phyloP scores from a whole-genome alignment of 495 filamentous ascomycete species.

The Penicillium egyptiacum region DNA sequence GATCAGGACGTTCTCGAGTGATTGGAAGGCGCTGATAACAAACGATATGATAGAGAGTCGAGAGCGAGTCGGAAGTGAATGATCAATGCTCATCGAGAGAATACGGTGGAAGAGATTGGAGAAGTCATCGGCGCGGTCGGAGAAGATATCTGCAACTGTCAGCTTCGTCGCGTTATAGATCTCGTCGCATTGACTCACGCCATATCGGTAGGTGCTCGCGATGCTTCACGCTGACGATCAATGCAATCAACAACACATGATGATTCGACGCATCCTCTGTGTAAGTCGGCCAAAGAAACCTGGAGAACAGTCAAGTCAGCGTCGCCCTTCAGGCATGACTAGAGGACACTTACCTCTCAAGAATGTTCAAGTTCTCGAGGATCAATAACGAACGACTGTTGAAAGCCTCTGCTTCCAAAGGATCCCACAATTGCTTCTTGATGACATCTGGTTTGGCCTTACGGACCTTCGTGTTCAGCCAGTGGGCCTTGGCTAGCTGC shows the following conservation, averaged over 20 bases:
- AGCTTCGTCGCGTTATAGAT: conserved; percentile 10
- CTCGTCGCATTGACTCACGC: conserved; percentile 52
- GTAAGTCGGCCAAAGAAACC: conserved; percentile 94
- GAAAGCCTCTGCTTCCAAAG: conserved; percentile 77
- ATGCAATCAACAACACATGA: conserved; percentile 79
- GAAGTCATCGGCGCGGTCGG: conserved; percentile 76
- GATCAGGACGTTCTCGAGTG: conserved; percentile 83
- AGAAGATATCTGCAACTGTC: conserved; percentile 63
- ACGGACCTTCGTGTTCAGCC: conserved; percentile 68
- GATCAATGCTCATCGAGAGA: conserved; percentile 84
- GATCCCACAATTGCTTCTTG: conserved; percentile 89
- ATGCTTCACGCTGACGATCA: conserved; percentile 85
- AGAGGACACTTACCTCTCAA: conserved; percentile 67
- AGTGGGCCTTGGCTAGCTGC: conserved; percentile 78
- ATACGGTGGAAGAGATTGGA: conserved; percentile 87
- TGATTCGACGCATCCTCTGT: conserved; percentile 85
- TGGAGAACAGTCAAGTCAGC: conserved; percentile 30
- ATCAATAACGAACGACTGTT: conserved; percentile 72
- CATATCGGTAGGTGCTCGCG: conserved; percentile 85
- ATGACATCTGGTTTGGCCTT: conserved; percentile 85
- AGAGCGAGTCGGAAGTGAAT: conserved; percentile 65
- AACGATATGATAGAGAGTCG: conserved; percentile 81
- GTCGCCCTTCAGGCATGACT: conserved; percentile 22
- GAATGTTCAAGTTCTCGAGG: conserved; percentile 84
- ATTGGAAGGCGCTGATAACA: conserved; percentile 89